These are phyloP conservation scores for Exsudoporus floridanus DNA, from an alignment of 1,284 basidiomycete genomes.

Conservation along the genomic window DNA sequence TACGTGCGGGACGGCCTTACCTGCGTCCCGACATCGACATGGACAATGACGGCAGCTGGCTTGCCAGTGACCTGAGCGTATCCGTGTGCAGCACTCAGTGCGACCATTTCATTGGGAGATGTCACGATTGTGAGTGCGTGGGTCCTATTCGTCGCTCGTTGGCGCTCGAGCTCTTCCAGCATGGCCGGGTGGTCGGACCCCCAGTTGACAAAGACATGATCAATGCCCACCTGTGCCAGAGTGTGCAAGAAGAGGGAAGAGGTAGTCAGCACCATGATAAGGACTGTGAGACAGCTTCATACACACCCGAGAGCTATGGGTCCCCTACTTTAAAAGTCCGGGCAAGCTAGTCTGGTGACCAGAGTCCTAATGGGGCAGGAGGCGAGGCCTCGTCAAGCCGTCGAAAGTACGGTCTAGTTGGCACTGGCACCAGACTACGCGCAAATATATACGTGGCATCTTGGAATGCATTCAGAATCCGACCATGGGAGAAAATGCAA, in stretches of 20 bases:
- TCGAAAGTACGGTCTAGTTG: too few species aligned
- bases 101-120: conserved; percentile 76
- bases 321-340: too few species aligned
- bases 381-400: too few species aligned
- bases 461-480: not conserved
- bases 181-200: conserved; percentile 72
- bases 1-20: conserved; percentile 32
- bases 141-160: conserved; percentile 43
- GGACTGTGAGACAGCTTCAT: not conserved
- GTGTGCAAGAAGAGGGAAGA: conserved; percentile 59
- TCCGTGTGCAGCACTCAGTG: conserved; percentile 67
- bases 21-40: conserved; percentile 74
- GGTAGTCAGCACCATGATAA: conserved; percentile 48
- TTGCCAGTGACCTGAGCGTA: conserved; percentile 64
- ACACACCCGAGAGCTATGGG: not conserved
- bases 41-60: conserved; percentile 69
- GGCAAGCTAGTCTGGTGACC: too few species aligned
- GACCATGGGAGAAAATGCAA: too few species aligned
- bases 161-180: conserved; percentile 63
- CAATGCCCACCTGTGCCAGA: conserved; percentile 60
- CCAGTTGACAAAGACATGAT: conserved; percentile 74
- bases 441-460: not conserved
- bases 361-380: too few species aligned
- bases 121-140: conserved; percentile 54
- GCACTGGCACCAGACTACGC: too few species aligned